phyloP scores from a whole-genome alignment of 2,329 filamentous ascomycete species.

The Microascus cirrosus region DNA sequence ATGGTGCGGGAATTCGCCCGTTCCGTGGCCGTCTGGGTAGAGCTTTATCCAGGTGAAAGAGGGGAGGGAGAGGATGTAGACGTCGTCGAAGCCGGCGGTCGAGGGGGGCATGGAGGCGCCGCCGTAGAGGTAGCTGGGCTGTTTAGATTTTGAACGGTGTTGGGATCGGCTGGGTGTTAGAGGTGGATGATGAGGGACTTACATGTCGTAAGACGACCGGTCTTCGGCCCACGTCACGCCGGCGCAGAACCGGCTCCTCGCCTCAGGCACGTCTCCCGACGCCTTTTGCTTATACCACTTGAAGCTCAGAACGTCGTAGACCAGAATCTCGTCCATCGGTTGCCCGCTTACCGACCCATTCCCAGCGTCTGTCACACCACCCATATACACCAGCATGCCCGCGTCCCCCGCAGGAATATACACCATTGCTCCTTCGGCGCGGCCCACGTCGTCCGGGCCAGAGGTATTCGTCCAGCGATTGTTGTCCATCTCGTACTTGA shows the following conservation, averaged over 20 bases:
- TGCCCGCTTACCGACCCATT: constrained; percentile 33
- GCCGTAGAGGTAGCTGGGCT: constrained; percentile 48
- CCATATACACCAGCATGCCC: constrained; percentile 51
- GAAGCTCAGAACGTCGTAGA: constrained; percentile 49
- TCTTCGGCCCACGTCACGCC: constrained; percentile 49
- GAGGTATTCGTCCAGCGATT: constrained; percentile 40
- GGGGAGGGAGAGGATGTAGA: constrained; percentile 50
- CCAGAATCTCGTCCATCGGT: constrained; percentile 37
- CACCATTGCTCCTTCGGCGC: constrained; percentile 49
- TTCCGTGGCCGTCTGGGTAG: constrained; percentile 27
- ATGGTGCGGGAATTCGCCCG: constrained; percentile 35
- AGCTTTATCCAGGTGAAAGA: constrained; percentile 53
- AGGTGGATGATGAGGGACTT: constrained; percentile 13
- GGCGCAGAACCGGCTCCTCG: constrained; percentile 48
- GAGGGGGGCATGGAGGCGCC: constrained; percentile 37
- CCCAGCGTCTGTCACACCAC: constrained; percentile 38
- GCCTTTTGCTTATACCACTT: constrained; percentile 51
- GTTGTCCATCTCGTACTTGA: constrained; percentile 44
- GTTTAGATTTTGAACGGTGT: not conserved
- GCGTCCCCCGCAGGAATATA: constrained; percentile 49
- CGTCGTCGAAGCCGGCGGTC: constrained; percentile 43
- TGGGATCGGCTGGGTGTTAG: not conserved
- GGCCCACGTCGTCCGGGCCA: constrained; percentile 37
- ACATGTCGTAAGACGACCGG: constrained; percentile 54
- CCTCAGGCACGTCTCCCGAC: constrained; percentile 36